Evolutionary conservation across 2,329 filamentous ascomycete genomes (phyloP), one percentile per base, ranked within the genome.

Genomic region (Colletotrichum sp.): DNA sequence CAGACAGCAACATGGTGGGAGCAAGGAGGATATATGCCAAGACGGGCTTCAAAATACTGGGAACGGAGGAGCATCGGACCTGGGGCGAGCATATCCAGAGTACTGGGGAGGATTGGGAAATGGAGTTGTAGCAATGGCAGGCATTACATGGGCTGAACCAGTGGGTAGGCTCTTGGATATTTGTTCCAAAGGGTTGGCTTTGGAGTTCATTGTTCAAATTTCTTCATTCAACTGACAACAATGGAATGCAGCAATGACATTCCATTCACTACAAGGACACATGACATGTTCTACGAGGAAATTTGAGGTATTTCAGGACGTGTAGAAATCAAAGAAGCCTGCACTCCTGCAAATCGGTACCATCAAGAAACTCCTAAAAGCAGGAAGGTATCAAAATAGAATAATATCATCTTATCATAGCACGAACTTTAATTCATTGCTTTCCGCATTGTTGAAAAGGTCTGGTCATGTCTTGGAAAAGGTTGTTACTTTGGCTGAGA

Each of bases 21-120:
- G 81, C 80, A 3, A 75, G 80, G n/a, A 65, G 70, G 9, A 30
- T 81, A 4, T 81, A 81, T 59, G 30, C 44, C 12, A 71, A 49
- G 21, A 71, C 75, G 5, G 81, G 81, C 7, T 82, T 82, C 36
- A 60, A 21, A 5, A 18, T 72, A 6, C 44, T 68, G 18, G 30
- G 13, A 9, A 32, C 66, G 2, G 66, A 64, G 18, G 72, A 78
- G 30, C 71, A 71, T 21, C 5, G 62, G 18, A 16, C 57, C 7
- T 67, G 59, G 44, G 75, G 75, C 0, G 13, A 28, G 3, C 30
- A 60, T 7, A 63, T 52, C 6, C 44, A 2, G 21, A 30, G 49
- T 7, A 3, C 52, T 6, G 75, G 60, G 3, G 78, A 79, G 57
- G 52, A 36, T 9, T 79, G 78, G 78, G 67, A 73, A 59, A 24